Evolutionary conservation across 495 filamentous ascomycete species (phyloP), one percentile per base, ranked within the genome.

Genomic region (Massariosphaeria phaeospora): DNA sequence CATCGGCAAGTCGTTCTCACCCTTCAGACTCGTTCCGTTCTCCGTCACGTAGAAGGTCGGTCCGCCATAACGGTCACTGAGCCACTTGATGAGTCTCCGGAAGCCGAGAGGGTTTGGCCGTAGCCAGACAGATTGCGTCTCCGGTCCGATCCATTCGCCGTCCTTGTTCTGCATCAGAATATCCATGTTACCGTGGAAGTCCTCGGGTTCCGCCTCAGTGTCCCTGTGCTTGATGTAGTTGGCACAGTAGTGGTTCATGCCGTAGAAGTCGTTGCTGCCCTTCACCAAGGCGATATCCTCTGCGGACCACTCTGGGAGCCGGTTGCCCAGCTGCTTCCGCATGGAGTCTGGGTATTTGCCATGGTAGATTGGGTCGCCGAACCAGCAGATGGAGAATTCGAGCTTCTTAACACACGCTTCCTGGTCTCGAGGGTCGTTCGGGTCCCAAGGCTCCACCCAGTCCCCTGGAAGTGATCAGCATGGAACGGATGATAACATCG

Each of bases 181-280:
- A 63, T 86, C 80, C 33, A 89, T 71, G 68, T 88, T 84, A 38
- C 86, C 86, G 2, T 78, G 73, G 71, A 82, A 81, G 69, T 90
- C 86, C 42, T 85, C 76, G 23, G 68, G 66, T 0, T 80, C 76
- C 2, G 85, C 67, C 33, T 75, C 71, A 10, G 73, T 73, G 3
- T 74, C 76, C 68, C 82, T 80, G 71, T 87, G 83, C 66, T 81
- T 82, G 72, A 89, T 83, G 73, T 84, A 90, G 76, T 88, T 85
- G 62, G 84, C 82, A 48, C 85, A 88, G 75, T 89, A 88, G 73
- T 88, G 84, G 75, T 89, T 88, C 84, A 88, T 87, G 57, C 85
- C 84, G 70, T 88, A 88, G 68, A 89, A 89, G 70, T 89, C 84
- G 66, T 88, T 88, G 67, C 81, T 85, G 34, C 84, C 85, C 45